phyloP scores from a whole-genome alignment of 176 grass and related monocot species.

The Echinochloa phyllopogon region DNA sequence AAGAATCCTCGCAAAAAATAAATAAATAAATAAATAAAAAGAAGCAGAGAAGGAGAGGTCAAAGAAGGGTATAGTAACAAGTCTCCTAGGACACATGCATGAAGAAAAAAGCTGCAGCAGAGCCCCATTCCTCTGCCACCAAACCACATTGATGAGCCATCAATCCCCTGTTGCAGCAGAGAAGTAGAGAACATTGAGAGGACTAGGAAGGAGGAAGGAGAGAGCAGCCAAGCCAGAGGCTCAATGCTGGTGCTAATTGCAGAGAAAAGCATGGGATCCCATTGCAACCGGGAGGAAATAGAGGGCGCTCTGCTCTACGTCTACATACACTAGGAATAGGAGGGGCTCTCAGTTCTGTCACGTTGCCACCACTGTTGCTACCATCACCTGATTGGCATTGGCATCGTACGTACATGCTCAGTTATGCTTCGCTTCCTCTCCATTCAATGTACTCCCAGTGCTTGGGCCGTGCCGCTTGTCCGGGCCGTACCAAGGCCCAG shows the following conservation, averaged over 20 bases:
- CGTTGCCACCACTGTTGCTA: conserved; percentile 40
- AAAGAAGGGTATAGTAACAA: not conserved
- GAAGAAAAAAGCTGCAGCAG: conserved; percentile 13
- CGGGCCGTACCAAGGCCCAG: conserved; percentile 7
- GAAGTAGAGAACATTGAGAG: conserved; percentile 11
- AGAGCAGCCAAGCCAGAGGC: not conserved
- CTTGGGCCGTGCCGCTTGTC: not conserved
- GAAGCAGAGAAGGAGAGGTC: not conserved
- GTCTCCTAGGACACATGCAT: not conserved
- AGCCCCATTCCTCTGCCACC: conserved; percentile 37
- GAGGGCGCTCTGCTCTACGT: not conserved
- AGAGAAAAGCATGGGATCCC: no score
- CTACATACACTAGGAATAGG: no score
- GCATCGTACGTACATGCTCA: not conserved
- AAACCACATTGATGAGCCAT: conserved; percentile 49
- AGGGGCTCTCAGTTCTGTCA: conserved; percentile 22
- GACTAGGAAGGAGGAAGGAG: not conserved
- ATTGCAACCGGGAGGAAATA: not conserved
- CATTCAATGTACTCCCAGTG: not conserved
- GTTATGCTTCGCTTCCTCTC: conserved; percentile 19
- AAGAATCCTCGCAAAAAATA: no score
- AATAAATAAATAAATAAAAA: no score
- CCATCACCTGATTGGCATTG: not conserved
- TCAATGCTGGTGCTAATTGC: no score
- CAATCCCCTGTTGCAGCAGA: conserved; percentile 21